A percentile compares a stretch with the other conserved stretches of the same genome.
Conservation (phyloP, 192 early-diverging fungal genomes). For the Linnemannia exigua region DNA sequence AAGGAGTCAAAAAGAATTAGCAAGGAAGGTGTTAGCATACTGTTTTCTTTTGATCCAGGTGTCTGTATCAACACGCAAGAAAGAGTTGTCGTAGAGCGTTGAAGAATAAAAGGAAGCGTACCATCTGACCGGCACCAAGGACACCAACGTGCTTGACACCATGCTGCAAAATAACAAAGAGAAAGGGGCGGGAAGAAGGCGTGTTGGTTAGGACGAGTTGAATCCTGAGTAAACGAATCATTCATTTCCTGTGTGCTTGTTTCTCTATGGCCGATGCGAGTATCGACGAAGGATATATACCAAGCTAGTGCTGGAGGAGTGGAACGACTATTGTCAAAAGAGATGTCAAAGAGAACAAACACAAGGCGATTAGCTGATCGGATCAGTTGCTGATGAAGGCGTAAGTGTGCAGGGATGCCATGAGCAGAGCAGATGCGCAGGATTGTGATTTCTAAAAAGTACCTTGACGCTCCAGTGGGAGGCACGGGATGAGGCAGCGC, state of each 20-base stretch:
- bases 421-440: not conserved
- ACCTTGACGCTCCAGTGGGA: slow-evolving; percentile 57
- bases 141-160: slow-evolving; percentile 77
- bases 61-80: slow-evolving; percentile 1
- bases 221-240: not conserved
- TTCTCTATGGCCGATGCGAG: no score
- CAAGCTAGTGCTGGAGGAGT: slow-evolving; percentile 43
- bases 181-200: not conserved
- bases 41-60: not conserved
- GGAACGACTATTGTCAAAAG: slow-evolving; percentile 39
- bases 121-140: slow-evolving; percentile 97
- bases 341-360: not conserved
- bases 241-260: not conserved
- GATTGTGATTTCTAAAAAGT: not conserved
- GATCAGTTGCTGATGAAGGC: not conserved
- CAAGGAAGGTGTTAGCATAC: not conserved
- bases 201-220: not conserved
- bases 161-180: slow-evolving; percentile 24
- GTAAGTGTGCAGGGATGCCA: not conserved
- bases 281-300: not conserved
- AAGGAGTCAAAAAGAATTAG: not conserved
- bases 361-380: slow-evolving; percentile 11
- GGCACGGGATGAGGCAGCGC: slow-evolving; percentile 38
- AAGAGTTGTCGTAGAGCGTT: not conserved
- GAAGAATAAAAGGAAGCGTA: slow-evolving; percentile 3